Evolutionary conservation across 2,329 filamentous ascomycete species (phyloP), one percentile per base, ranked within the genome.

Genomic region (Proliferodiscus dingleyae): DNA sequence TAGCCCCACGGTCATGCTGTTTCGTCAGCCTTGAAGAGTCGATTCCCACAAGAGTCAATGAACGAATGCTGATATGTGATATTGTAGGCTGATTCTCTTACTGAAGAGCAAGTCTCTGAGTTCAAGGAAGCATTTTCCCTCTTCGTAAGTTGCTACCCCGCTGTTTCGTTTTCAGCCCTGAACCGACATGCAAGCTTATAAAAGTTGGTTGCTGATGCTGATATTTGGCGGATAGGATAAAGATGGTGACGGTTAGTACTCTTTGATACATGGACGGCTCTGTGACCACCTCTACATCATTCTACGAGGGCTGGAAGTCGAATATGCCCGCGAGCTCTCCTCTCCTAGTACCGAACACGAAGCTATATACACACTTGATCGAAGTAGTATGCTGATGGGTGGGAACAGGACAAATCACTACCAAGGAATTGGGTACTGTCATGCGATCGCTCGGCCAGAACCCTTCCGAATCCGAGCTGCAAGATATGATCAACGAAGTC

Each of bases 111-210:
- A 81, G 93, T 98, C 70, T 97, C 93, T 69, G 93, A 98, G 78
- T 98, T 97, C 80, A 98, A 97, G 87, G 93, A 98, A 78, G 93
- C 93, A 45, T 98, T 98, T 77, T 98, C 93, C 70, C 88, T 98
- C 59, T 98, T 98, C 73, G 93, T 98, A 85, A 85, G 93, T 83
- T 45, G 30, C 46, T 50, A 36, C 34, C 45, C 26, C 42, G 11
- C 21, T 23, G 26, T 39, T 21, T 30, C 15, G 40, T 52, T 46
- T 53, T 49, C 55, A 53, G 38, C 47, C 52, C 34, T 43, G 23
- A 23, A 21, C 22, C 47, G 37, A 49, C 24, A 38, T 40, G 51
- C 10, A 44, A 26, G 26, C 21, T 50, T 33, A 28, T 41, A 38
- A 55, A 64, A 44, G 42, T 32, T 46, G 42, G 41, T 41, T 45